phyloP scores from a whole-genome alignment of 345 rosid genomes.

The Abelmoschus esculentus region DNA sequence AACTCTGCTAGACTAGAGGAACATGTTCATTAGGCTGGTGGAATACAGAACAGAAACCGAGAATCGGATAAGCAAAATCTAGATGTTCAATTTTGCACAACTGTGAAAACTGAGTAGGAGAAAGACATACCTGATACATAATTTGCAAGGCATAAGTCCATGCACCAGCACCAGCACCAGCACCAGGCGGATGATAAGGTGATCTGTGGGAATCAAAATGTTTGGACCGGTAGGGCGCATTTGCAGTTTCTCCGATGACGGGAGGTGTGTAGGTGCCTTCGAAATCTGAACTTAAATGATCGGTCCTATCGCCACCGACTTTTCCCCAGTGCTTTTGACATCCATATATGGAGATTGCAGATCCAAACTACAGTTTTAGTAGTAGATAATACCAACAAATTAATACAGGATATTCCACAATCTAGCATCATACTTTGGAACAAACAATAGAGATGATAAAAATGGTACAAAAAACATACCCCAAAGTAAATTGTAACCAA shows the following conservation, averaged over 20 bases:
- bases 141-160: slow-evolving; percentile 59
- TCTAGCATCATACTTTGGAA: neutral
- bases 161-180: slow-evolving; percentile 37
- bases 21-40: neutral
- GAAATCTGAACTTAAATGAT: slow-evolving; percentile 23
- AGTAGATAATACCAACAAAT: slow-evolving; percentile 17
- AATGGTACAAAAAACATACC: slow-evolving; percentile 38
- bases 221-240: slow-evolving; percentile 23
- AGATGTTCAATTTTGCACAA: neutral
- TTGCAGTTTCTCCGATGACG: slow-evolving; percentile 22
- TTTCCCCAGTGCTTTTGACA: slow-evolving; percentile 27
- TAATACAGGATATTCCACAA: neutral
- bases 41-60: too few species aligned
- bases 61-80: too few species aligned
- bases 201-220: slow-evolving; percentile 23
- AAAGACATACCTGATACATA: slow-evolving; percentile 49
- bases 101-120: neutral
- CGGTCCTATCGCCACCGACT: slow-evolving; percentile 21
- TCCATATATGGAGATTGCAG: slow-evolving; percentile 56
- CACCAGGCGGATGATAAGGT: slow-evolving; percentile 21
- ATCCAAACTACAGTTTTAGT: slow-evolving; percentile 51
- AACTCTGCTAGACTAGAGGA: neutral
- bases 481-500: slow-evolving; percentile 79
- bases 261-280: slow-evolving; percentile 55
- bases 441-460: slow-evolving; percentile 9